These are phyloP conservation scores for Didymella lethalis DNA, from an alignment of 2,329 filamentous ascomycete genomes.

Conservation along the genomic window DNA sequence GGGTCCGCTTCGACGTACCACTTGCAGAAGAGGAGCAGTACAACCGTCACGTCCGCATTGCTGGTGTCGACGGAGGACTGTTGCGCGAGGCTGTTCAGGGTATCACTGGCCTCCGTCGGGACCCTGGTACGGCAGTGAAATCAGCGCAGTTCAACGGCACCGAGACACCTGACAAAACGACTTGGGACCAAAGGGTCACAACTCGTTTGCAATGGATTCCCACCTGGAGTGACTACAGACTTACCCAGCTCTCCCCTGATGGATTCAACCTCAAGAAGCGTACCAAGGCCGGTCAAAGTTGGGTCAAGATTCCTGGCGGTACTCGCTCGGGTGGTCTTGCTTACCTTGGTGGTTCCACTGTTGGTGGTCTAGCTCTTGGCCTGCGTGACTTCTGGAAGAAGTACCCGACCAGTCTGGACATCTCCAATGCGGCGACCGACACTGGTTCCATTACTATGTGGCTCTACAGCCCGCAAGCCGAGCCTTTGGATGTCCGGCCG, in stretches of 20 bases:
- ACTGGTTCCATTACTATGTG: constrained; percentile 64
- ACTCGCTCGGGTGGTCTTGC: constrained; percentile 64
- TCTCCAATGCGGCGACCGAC: constrained; percentile 60
- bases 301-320: constrained; percentile 66
- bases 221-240: constrained; percentile 64
- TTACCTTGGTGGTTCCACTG: constrained; percentile 65
- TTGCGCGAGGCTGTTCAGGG: constrained; percentile 67
- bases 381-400: constrained; percentile 70
- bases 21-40: constrained; percentile 62
- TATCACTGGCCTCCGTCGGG: constrained; percentile 65
- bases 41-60: constrained; percentile 66
- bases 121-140: constrained; percentile 61
- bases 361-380: constrained; percentile 66
- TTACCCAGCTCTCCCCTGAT: constrained; percentile 66
- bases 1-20: constrained; percentile 64
- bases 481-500: constrained; percentile 64
- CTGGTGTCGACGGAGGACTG: constrained; percentile 63
- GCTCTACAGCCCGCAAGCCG: constrained; percentile 66
- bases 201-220: constrained; percentile 64
- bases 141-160: constrained; percentile 61
- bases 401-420: constrained; percentile 66
- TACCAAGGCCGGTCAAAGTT: constrained; percentile 64
- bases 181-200: constrained; percentile 59
- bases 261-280: constrained; percentile 69
- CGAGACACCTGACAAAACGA: constrained; percentile 54